phyloP scores from a whole-genome alignment of 257 asterid species.

The Verbena officinalis region DNA sequence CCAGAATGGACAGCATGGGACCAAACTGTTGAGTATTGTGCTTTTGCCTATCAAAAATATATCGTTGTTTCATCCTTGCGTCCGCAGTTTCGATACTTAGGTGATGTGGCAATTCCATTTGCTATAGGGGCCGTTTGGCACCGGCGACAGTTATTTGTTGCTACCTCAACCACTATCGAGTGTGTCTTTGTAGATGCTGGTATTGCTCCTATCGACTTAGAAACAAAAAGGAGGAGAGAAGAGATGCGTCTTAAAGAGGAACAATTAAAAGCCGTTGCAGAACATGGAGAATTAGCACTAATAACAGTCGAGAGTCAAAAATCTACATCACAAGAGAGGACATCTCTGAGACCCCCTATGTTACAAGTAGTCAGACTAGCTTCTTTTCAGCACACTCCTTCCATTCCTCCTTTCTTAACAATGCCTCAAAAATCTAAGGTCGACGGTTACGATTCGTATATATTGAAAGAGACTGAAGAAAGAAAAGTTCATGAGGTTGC shows the following conservation, averaged over 20 bases:
- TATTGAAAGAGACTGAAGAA: constrained; percentile 70
- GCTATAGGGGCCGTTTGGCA: constrained; percentile 99
- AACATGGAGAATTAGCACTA: constrained; percentile 93
- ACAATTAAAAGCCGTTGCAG: constrained; percentile 76
- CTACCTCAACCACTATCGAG: constrained; percentile 96
- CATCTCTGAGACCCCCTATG: constrained; percentile 86
- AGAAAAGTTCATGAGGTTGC: constrained; percentile 84
- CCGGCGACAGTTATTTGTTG: constrained; percentile 91
- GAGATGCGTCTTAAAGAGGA: constrained; percentile 73
- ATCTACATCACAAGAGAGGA: constrained; percentile 65
- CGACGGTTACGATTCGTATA: constrained; percentile 63
- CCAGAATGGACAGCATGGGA: constrained; percentile 99
- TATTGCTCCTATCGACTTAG: constrained; percentile 78
- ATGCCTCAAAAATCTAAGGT: constrained; percentile 81
- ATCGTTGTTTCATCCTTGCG: constrained; percentile 94
- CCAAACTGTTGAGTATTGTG: constrained; percentile 98
- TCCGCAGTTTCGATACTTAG: constrained; percentile 94
- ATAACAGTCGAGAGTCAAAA: constrained; percentile 79
- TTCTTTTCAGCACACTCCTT: constrained; percentile 93
- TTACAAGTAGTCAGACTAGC: constrained; percentile 94
- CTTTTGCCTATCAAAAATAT: constrained; percentile 84
- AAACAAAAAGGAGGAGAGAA: constrained; percentile 76
- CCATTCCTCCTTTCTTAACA: constrained; percentile 90
- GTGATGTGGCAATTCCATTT: constrained; percentile 92
- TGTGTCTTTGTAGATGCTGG: constrained; percentile 99